phyloP scores from a whole-genome alignment of 2,329 filamentous ascomycete species.

The Aspergillus brunneoviolaceus region DNA sequence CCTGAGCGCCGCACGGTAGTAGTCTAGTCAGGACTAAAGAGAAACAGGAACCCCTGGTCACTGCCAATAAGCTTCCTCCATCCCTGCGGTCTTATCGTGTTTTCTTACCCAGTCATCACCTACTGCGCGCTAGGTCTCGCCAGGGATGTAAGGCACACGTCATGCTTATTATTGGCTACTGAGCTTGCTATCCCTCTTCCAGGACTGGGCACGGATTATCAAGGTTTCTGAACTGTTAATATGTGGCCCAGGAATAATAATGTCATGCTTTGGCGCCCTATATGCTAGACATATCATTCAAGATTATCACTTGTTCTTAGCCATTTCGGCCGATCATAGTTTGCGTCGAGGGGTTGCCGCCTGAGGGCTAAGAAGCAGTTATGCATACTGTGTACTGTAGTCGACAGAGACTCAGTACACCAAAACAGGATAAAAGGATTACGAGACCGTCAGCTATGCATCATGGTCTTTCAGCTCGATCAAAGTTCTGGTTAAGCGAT shows the following conservation, averaged over 20 bases:
- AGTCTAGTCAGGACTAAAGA: background rate
- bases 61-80: background rate
- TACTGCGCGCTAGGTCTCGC: background rate
- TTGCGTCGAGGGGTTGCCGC: background rate
- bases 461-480: background rate
- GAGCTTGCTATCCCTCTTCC: background rate
- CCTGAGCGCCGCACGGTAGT: background rate
- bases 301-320: background rate
- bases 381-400: background rate
- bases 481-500: background rate
- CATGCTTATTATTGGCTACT: conserved; percentile 5
- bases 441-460: background rate
- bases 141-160: conserved; percentile 4
- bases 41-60: background rate
- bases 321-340: conserved; percentile 2
- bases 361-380: background rate
- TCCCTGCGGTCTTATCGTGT: background rate
- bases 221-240: background rate
- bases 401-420: background rate
- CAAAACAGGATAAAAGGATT: background rate
- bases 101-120: background rate
- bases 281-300: background rate
- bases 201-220: background rate
- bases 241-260: background rate
- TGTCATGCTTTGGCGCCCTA: background rate